Base-by-base conservation (phyloP, 1,139 yeast genomes). In the Lodderomyces theae region DNA sequence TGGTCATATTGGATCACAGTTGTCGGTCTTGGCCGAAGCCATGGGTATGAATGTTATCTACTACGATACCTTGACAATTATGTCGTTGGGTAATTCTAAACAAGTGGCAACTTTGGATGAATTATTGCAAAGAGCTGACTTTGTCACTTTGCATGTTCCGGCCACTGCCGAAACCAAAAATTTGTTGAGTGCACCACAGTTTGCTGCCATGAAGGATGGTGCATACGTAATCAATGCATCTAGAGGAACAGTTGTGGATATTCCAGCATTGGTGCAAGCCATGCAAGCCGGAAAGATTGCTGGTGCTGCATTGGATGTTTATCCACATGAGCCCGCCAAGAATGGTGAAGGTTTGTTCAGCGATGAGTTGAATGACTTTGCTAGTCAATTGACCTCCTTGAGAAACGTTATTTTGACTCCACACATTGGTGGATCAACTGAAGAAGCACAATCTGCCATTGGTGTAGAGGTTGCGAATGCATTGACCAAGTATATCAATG, bases 371-470 rank as follows among this genome's bases (percentile, higher is more conserved):
- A 92, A 92, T 69, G 57, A 71, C 26, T 94, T 96, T 94, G 80
- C 88, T 44, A 74, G 86, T 26, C 96, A 90, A 60, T 77, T 94
- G 54, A 77, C 83, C 52, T 74, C 86, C 15, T 77, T 89, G 63
- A 80, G 94, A 69, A 94, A 92, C 64, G 83, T 92, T 43, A 89
- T 94, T 49, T 76, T 92, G 59, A 84, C 97, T 42, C 99, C 99
- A 29, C 99, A 92, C 61, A 92, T 92, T 56, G 99, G 99, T 70
- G 98, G 98, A 50, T 89, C 97, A 39, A 92, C 99, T 37, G 97
- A 92, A 68, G 99, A 92, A 72, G 98, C 98, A 25, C 99, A 92
- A 75, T 80, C 89, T 46, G 96, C 97, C 39, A 92, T 92, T 61
- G 98, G 99, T 68, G 74, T 90, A 47, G 99, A 92, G 71, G 99